Evolutionary conservation across 371 early-diverging fungal species (phyloP), one percentile per base, ranked within the genome.

Genomic region (Mycotypha africana): DNA sequence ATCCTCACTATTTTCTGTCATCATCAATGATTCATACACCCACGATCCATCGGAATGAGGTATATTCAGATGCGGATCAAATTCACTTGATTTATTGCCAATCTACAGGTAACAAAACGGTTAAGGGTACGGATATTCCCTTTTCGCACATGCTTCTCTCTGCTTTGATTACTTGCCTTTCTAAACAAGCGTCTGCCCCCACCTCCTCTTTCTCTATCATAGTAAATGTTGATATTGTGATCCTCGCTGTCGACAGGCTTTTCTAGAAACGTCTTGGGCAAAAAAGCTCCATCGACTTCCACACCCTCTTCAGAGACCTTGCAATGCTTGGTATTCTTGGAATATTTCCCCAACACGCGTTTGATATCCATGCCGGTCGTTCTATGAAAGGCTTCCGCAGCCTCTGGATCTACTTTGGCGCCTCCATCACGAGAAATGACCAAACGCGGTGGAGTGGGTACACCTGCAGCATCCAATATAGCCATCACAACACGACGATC

Each of bases 201-300:
- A 42, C 97, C 95, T 19, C 95, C 97, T 36, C 78, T 68, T 16
- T 76, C 73, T 11, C 71, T 58, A 17, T 83, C 72, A 65, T 91
- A 97, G 67, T 98, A 98, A 36, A 99, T 93, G 66, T 89, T 83
- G 48, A 99, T 92, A 64, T 97, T 96, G 69, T 99, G 99, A 62
- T 98, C 82, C 62, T 99, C 99, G 25, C 95, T 93, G 25, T 88
- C 82, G 3, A 91, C 91, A 3, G 99, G 99, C 56, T 99, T 99
- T 57, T 99, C 99, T 6, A 98, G 92, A 75, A 97, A 99, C 9
- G 99, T 95, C 60, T 97, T 98, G 31, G 56, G 60, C 20, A 99
- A 62, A 17, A 63, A 69, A 42, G 69, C 52, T 9, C 78, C 81
- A 8, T 85, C 89, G 5, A 91, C 75, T 22, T 67, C 42, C 40